A percentile compares a stretch with the other conserved stretches of the same genome.
Conservation (phyloP, 805 yeast species). For the Lachancea fermentati region DNA sequence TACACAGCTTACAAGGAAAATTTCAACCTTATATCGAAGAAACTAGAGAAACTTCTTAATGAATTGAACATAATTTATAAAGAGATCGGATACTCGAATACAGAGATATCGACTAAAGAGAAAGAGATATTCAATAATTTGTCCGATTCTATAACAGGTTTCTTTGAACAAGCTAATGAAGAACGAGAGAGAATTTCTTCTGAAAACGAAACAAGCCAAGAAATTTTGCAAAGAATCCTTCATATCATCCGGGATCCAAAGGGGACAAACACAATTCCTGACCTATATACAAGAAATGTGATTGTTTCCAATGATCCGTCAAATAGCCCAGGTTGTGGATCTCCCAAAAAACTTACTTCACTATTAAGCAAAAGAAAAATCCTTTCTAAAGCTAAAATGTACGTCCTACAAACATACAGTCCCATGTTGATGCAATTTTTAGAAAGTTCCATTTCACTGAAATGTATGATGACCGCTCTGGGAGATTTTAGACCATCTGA, state of each 20-base stretch:
- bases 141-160: conserved; percentile 44
- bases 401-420: conserved; percentile 29
- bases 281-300: conserved; percentile 37
- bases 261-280: conserved; percentile 38
- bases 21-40: conserved; percentile 28
- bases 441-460: conserved; percentile 17
- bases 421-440: conserved; percentile 26
- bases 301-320: conserved; percentile 15
- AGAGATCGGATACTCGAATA: conserved; percentile 50
- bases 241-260: conserved; percentile 32
- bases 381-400: conserved; percentile 28
- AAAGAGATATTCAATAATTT: conserved; percentile 44
- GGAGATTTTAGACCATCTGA: conserved; percentile 9
- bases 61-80: conserved; percentile 44
- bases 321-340: conserved; percentile 19
- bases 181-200: conserved; percentile 31
- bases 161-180: conserved; percentile 33
- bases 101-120: conserved; percentile 45
- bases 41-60: conserved; percentile 29
- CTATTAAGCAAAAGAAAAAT: conserved; percentile 32
- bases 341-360: conserved; percentile 33
- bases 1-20: conserved; percentile 26
- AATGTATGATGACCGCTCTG: conserved; percentile 12
- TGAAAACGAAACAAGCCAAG: conserved; percentile 27
- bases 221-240: conserved; percentile 29